phyloP scores from a whole-genome alignment of 257 asterid genomes.

The Prunella vulgaris region DNA sequence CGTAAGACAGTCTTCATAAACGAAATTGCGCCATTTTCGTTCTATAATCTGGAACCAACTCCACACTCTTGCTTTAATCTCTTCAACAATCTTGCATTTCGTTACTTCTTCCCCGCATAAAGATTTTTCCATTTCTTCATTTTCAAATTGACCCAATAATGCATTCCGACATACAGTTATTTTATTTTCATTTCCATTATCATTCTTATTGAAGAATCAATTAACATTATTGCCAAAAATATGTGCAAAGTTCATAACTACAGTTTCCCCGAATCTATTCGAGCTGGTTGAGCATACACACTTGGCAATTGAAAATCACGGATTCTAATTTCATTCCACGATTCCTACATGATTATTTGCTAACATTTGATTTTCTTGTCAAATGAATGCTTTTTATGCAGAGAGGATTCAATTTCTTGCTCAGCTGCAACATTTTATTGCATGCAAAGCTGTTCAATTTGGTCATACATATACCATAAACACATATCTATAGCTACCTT shows the following conservation, averaged over 20 bases:
- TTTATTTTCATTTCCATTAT: too few species aligned
- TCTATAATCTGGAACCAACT: too few species aligned
- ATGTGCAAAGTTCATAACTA: neutral
- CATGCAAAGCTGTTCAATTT: neutral
- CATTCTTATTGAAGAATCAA: too few species aligned
- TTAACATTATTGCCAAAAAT: neutral
- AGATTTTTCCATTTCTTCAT: too few species aligned
- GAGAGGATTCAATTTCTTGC: neutral
- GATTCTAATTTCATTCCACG: neutral
- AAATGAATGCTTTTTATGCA: neutral
- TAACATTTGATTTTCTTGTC: neutral
- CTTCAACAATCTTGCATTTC: too few species aligned
- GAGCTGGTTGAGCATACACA: neutral
- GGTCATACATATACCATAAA: neutral
- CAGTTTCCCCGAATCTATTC: neutral
- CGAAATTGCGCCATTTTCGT: too few species aligned
- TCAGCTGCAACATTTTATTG: neutral
- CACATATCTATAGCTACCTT: neutral
- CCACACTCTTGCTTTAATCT: too few species aligned
- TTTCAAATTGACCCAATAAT: too few species aligned
- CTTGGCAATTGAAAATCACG: neutral
- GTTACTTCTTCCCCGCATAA: too few species aligned
- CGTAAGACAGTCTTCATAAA: too few species aligned
- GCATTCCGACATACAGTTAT: too few species aligned
- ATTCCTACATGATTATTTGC: neutral